phyloP scores from a whole-genome alignment of 352 stramenopile genomes.

The Hyaloperonospora arabidopsidis region DNA sequence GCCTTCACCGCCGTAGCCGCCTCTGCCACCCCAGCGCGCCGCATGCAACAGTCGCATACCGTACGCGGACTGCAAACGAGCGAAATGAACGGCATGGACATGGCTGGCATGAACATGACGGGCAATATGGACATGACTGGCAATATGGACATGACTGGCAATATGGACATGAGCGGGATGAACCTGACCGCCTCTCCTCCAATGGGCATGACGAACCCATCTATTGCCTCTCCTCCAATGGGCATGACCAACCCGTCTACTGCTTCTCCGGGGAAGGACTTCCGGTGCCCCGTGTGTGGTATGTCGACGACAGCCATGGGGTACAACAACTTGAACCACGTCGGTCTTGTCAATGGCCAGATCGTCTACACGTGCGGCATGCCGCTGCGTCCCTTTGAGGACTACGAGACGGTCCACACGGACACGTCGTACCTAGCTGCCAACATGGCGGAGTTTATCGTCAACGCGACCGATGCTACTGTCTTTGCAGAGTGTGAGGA shows the following conservation, averaged over 20 bases:
- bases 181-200: slow-evolving; percentile 17
- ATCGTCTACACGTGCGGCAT: slow-evolving; percentile 73
- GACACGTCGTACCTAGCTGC: slow-evolving; percentile 62
- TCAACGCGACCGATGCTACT: slow-evolving; percentile 30
- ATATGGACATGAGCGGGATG: slow-evolving; percentile 23
- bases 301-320: slow-evolving; percentile 50
- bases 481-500: slow-evolving; percentile 29
- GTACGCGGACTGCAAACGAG: slow-evolving; percentile 24
- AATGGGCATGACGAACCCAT: too few species aligned
- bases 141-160: slow-evolving; percentile 24
- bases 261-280: slow-evolving; percentile 21
- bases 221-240: slow-evolving; percentile 13
- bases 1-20: slow-evolving; percentile 1
- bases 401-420: slow-evolving; percentile 49
- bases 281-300: slow-evolving; percentile 60
- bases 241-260: too few species aligned
- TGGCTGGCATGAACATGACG: slow-evolving; percentile 23
- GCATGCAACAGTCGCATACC: slow-evolving; percentile 20
- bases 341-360: slow-evolving; percentile 54
- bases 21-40: slow-evolving; percentile 13
- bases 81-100: slow-evolving; percentile 24
- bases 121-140: slow-evolving; percentile 20
- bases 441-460: slow-evolving; percentile 49
- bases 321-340: slow-evolving; percentile 59
- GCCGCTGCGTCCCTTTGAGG: slow-evolving; percentile 39